These are phyloP conservation scores for Omphalea diandra DNA, from an alignment of 441 rosid species.

Conservation along the genomic window DNA sequence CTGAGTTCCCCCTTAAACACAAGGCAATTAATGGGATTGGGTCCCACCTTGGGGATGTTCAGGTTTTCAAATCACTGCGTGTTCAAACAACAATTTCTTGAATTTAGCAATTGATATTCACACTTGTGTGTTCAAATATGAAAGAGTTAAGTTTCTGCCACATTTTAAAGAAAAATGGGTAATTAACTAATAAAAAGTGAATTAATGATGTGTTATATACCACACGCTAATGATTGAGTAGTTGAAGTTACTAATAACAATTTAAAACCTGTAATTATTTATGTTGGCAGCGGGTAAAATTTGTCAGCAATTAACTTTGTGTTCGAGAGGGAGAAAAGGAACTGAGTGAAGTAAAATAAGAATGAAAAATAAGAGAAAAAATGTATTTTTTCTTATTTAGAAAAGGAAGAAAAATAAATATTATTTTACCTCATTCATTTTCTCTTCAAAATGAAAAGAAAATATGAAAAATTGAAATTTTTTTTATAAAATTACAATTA, in stretches of 20 bases:
- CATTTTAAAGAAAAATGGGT: background rate
- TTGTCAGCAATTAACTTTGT: background rate
- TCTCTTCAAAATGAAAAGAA: too few relatives aligned
- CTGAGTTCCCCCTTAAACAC: conserved; percentile 25
- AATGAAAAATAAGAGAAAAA: too few relatives aligned
- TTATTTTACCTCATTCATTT: too few relatives aligned
- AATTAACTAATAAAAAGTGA: background rate
- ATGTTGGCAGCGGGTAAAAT: background rate
- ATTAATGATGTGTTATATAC: background rate
- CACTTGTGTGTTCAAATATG: conserved; percentile 9
- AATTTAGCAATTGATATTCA: conserved; percentile 19
- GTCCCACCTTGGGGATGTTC: conserved; percentile 32
- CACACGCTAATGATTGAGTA: conserved; percentile 9
- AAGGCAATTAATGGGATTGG: conserved; percentile 22
- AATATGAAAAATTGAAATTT: too few relatives aligned
- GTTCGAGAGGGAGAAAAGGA: too few relatives aligned
- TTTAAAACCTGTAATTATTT: background rate
- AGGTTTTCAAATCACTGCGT: conserved; percentile 18
- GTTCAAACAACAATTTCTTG: conserved; percentile 1
- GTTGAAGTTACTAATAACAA: background rate
- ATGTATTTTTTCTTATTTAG: too few relatives aligned
- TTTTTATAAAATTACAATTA: too few relatives aligned
- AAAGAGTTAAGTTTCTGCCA: conserved; percentile 17
- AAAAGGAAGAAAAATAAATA: too few relatives aligned
- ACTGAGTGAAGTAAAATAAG: too few relatives aligned